These are phyloP conservation scores for Ophiocordyceps camponoti-saundersi DNA, from an alignment of 2,329 filamentous ascomycete species.

Conservation along the genomic window DNA sequence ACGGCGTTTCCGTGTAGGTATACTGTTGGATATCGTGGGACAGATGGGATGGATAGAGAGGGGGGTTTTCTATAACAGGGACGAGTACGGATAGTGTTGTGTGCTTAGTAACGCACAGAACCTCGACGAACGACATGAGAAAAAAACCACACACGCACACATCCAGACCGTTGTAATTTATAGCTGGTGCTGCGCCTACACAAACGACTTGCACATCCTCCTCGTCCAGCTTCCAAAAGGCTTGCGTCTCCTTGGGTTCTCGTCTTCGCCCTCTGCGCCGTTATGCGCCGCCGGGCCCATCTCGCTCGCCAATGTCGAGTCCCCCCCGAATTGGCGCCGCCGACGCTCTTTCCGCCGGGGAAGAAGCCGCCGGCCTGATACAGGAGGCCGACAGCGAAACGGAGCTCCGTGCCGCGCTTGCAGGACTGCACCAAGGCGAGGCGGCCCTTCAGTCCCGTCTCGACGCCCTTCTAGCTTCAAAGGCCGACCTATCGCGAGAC, in stretches of 20 bases:
- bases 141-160: neutral
- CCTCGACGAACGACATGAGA: neutral
- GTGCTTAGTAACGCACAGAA: neutral
- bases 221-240: too few relatives aligned
- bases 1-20: neutral
- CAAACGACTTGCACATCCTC: too few relatives aligned
- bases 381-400: constrained; percentile 57
- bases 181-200: too few relatives aligned
- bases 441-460: constrained; percentile 56
- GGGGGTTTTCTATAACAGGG: neutral
- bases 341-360: constrained; percentile 10
- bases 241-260: neutral
- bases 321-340: constrained; percentile 26
- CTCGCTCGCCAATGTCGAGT: constrained; percentile 27
- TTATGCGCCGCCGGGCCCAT: constrained; percentile 24
- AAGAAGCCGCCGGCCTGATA: constrained; percentile 14
- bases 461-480: constrained; percentile 60
- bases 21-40: neutral
- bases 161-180: neutral
- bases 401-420: constrained; percentile 65
- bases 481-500: constrained; percentile 75
- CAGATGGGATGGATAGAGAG: neutral
- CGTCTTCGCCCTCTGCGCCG: constrained; percentile 9
- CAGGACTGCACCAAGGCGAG: constrained; percentile 61
- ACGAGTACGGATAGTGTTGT: neutral